These are phyloP conservation scores for Hymenoscyphus occultus DNA, from an alignment of 2,329 filamentous ascomycete genomes.

Conservation along the genomic window DNA sequence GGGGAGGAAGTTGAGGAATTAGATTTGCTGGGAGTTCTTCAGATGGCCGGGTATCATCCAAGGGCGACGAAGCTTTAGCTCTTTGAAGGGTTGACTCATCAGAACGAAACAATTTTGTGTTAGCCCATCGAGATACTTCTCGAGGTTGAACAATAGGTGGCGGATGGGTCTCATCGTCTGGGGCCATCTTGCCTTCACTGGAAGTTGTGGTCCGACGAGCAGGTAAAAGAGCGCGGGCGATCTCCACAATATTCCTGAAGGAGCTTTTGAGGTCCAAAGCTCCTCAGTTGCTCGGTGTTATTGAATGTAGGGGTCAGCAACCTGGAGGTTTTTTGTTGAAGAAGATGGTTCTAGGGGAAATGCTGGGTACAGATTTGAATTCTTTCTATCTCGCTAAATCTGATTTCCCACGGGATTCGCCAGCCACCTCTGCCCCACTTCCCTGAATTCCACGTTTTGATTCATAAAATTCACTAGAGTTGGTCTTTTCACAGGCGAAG, in stretches of 20 bases:
- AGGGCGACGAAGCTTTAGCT: not conserved
- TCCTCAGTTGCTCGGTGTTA: not conserved
- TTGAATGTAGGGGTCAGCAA: not conserved
- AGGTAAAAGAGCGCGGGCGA: not conserved
- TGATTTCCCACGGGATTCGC: not conserved
- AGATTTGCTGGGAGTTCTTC: not conserved
- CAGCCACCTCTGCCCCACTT: not conserved
- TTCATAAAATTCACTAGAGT: not conserved
- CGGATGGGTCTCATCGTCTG: not conserved
- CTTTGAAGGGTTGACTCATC: not conserved
- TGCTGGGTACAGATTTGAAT: not conserved
- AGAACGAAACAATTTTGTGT: not conserved
- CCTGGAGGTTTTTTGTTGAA: not conserved
- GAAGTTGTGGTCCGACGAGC: not conserved
- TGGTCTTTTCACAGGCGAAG: not conserved
- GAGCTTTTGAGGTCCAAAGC: not conserved
- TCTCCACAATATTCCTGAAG: not conserved
- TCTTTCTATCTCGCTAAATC: not conserved
- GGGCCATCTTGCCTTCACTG: not conserved
- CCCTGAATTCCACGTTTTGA: not conserved
- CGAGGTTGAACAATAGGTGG: not conserved
- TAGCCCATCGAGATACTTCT: not conserved
- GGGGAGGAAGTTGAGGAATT: not conserved
- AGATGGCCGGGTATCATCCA: not conserved
- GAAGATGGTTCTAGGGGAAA: not conserved